Conservation (phyloP, 1,284 basidiomycete genomes). For the Apiotrichum gracile region DNA sequence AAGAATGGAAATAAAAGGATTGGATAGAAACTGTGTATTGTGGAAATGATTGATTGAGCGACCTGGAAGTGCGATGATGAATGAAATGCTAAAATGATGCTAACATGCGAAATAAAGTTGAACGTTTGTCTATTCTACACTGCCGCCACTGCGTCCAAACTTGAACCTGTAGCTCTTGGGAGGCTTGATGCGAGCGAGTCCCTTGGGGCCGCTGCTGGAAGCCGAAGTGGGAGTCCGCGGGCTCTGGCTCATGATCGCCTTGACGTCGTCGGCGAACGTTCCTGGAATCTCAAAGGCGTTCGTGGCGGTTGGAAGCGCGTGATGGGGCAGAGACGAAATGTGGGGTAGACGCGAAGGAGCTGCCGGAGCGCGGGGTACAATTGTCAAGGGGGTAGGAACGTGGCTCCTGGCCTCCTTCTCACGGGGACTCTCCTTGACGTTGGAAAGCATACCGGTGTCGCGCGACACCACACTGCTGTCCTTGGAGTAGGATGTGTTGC, state of each 20-base stretch:
- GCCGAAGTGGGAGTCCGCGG: not conserved
- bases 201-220: not conserved
- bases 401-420: not conserved
- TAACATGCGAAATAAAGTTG: too few relatives aligned
- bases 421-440: not conserved
- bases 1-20: too few relatives aligned
- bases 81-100: too few relatives aligned
- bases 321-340: too few relatives aligned
- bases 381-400: too few relatives aligned
- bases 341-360: too few relatives aligned
- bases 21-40: too few relatives aligned
- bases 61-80: too few relatives aligned
- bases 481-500: not conserved
- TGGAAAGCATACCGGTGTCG: not conserved
- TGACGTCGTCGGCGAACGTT: not conserved
- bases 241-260: not conserved
- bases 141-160: not conserved
- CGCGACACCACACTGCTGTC: not conserved
- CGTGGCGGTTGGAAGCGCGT: too few relatives aligned
- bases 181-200: not conserved
- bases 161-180: conserved; percentile 2
- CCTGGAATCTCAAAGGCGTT: not conserved
- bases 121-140: too few relatives aligned
- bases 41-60: too few relatives aligned
- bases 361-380: too few relatives aligned